Base-by-base conservation (phyloP, 805 yeast genomes). In the Maudiozyma pseudohumilis region DNA sequence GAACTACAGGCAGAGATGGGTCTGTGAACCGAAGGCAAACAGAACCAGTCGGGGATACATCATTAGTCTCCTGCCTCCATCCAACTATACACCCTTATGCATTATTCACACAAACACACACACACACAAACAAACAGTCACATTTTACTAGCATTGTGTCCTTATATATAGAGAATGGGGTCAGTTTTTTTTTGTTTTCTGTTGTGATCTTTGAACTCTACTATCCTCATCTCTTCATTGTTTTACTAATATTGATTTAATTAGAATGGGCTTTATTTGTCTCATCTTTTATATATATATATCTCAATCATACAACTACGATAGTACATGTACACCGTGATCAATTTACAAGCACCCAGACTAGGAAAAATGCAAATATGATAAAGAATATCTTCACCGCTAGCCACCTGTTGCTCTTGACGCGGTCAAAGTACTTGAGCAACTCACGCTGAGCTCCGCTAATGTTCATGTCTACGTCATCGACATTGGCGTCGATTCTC, bases 381-480 rank as follows among this genome's bases (percentile, higher is more conserved):
- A 89, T 77, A 17, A 95, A 95, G 61, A 92, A 92, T 11, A 89
- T 77, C 65, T 83, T 86, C 36, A 84, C 70, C 61, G 87, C 85
- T 44, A 92, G 67, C 95, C 96, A 87, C 51, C 97, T 72, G 60
- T 89, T 92, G 52, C 81, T 84, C 36, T 92, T 77, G 18, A 92
- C 84, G 39, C 79, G 75, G 41, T 89, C 83, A 55, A 81, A 92
- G 61, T 88, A 92, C 59, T 87, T 89, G 48, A 89, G 65, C 46
- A 92, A 69, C 58, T 92, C 97, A 43, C 96, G 66, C 58, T 92
- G 97, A 0, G 98, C 98, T 2, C 97, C 97, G 20, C 73, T 65
- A 12, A 92, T 88, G 57, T 88, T 92, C 55, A 89, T 58, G 50
- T 85, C 77, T 38, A 89, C 86, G 53, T 92, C 97, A 49, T 88